A percentile compares a stretch with the other conserved stretches of the same genome.
These are phyloP conservation scores for Rosa rugosa DNA, from an alignment of 306 rosid species.

Conservation along the genomic window DNA sequence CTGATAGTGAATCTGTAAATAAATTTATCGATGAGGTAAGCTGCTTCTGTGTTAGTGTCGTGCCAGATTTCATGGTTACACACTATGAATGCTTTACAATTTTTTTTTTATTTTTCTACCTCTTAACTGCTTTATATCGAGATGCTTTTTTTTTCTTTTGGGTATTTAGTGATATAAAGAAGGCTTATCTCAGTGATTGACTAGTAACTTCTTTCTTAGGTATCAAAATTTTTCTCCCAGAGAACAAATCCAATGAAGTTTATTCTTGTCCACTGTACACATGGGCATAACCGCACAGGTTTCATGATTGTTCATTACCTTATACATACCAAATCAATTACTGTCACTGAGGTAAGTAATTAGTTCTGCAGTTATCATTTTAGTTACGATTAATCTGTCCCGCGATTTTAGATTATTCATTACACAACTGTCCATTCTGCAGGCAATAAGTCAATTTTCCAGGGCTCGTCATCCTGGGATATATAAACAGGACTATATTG, in stretches of 20 bases:
- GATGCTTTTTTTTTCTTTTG: background rate
- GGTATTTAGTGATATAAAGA: background rate
- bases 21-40: conserved; percentile 87
- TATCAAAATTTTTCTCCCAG: conserved; percentile 64
- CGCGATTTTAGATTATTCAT: background rate
- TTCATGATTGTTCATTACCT: conserved; percentile 90
- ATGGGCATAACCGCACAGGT: conserved; percentile 98
- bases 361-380: background rate
- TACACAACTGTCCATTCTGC: conserved; percentile 15
- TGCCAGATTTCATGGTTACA: background rate
- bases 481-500: conserved; percentile 89
- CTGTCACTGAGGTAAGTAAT: conserved; percentile 76
- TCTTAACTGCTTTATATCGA: background rate
- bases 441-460: conserved; percentile 81
- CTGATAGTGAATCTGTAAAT: conserved; percentile 83
- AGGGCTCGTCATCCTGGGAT: conserved; percentile 96
- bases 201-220: conserved; percentile 43
- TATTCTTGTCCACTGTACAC: conserved; percentile 97
- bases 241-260: conserved; percentile 75
- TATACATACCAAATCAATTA: conserved; percentile 64
- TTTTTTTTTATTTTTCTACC: no score
- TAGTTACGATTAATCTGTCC: background rate
- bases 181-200: background rate
- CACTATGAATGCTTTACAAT: background rate
- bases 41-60: background rate